phyloP scores from a whole-genome alignment of 495 filamentous ascomycete genomes.

The Neurospora tetraspora region DNA sequence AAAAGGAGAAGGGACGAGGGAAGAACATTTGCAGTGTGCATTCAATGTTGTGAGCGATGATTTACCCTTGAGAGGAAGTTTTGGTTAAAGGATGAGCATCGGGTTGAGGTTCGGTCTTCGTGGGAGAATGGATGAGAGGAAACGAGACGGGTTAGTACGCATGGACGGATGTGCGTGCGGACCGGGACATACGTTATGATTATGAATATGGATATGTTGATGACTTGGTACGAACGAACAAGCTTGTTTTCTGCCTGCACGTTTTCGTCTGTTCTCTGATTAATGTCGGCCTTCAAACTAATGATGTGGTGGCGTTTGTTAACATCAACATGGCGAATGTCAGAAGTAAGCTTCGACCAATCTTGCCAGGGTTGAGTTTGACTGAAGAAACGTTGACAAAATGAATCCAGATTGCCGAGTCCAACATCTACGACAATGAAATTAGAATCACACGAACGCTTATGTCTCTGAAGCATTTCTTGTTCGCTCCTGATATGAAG shows the following conservation, averaged over 20 bases:
- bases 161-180: background rate
- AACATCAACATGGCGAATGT: background rate
- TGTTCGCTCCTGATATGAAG: too few species aligned
- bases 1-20: background rate
- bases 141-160: background rate
- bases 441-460: too few species aligned
- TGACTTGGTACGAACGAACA: background rate
- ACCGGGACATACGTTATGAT: background rate
- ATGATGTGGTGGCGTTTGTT: background rate
- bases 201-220: background rate
- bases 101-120: background rate
- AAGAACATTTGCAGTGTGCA: background rate
- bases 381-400: background rate
- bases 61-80: background rate
- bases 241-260: background rate
- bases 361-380: background rate
- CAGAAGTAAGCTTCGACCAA: background rate
- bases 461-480: too few species aligned
- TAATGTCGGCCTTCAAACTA: too few species aligned
- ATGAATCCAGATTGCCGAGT: too few species aligned
- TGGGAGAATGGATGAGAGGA: background rate
- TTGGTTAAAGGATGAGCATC: background rate
- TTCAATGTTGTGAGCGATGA: background rate
- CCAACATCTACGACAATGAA: too few species aligned
- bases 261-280: too few species aligned